Base-by-base conservation (phyloP, 345 rosid species). In the Brassica rapa region DNA sequence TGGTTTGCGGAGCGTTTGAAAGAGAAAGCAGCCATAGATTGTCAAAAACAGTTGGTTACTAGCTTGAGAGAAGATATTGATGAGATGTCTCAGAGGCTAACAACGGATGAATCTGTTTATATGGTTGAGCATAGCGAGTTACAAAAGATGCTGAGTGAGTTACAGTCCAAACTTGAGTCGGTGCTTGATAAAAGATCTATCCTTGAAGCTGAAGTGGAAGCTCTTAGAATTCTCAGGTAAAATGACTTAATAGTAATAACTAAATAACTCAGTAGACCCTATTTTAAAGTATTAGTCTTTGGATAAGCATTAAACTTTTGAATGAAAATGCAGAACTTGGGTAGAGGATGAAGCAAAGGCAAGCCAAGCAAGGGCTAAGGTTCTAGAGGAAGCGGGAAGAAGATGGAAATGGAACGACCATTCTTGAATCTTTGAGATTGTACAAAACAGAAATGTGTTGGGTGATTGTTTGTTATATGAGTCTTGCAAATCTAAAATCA, bases 291-390 rank as follows among this genome's bases (percentile, higher is more conserved):
- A 41, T 21, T 57, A 30, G 66, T 30, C 53, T 78, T 66, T 49
- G 24, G 19, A 21, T 49, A n/a, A 16, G 4, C 2, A 0, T 27
- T 7, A 11, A 64, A 25, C 62, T 6, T 75, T 37, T 4, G 27
- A 33, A 24, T 73, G 61, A 62, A 43, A 57, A 69, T 75, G 85
- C 94, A 95, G 98, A 77, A 85, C 92, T 56, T 92, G 99, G 97
- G 86, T 95, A 24, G 97, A 95, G 72, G 98, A 90, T 82, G 99
- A 90, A 75, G 98, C 96, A 24, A 89, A 84, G 86, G 92, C 87
- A 88, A 92, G 88, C 86, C 90, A 92, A 81, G 94, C 90, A 10
- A 86, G 97, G 57, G 91, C 93, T n/a, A 90, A 91, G 56, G 56
- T 92, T 77, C 94, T 94, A 0, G 89, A 89, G 84, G 97, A 89